A percentile compares a stretch with the other conserved stretches of the same genome.
phyloP scores from a whole-genome alignment of 306 rosid genomes.

The Mimosa pudica region DNA sequence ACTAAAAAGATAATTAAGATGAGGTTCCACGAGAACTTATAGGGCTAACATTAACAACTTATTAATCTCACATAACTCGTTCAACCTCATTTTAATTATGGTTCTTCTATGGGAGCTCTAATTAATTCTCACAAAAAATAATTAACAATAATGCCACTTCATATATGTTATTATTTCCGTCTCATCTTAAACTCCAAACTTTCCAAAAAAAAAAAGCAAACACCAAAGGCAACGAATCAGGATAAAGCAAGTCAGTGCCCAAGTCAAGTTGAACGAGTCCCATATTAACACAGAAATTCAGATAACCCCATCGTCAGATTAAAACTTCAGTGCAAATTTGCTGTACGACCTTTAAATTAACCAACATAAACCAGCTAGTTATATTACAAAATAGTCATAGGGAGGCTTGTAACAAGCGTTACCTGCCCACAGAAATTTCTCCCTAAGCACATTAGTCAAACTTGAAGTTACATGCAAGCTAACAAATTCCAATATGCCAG shows the following conservation, averaged over 20 bases:
- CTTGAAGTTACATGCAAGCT: not conserved
- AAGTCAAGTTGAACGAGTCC: not conserved
- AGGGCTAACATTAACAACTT: too few species aligned
- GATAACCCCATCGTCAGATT: not conserved
- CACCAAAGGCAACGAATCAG: too few species aligned
- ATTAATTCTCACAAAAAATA: too few species aligned
- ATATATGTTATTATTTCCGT: too few species aligned
- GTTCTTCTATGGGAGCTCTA: too few species aligned
- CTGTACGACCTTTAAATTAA: not conserved
- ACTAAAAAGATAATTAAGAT: too few species aligned
- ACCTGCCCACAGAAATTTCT: not conserved
- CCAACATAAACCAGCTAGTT: not conserved
- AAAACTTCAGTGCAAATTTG: not conserved
- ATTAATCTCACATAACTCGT: too few species aligned
- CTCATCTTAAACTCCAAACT: too few species aligned
- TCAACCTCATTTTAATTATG: too few species aligned
- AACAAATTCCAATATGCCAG: constrained; percentile 3
- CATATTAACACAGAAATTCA: not conserved
- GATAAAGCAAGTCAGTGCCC: not conserved
- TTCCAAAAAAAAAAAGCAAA: too few species aligned
- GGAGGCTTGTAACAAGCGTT: not conserved
- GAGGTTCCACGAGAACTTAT: too few species aligned
- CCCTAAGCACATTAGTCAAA: not conserved
- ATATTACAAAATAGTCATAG: not conserved
- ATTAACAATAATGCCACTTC: too few species aligned